Base-by-base conservation (phyloP, 2,329 filamentous ascomycete genomes). In the Diaporthe amygdali region DNA sequence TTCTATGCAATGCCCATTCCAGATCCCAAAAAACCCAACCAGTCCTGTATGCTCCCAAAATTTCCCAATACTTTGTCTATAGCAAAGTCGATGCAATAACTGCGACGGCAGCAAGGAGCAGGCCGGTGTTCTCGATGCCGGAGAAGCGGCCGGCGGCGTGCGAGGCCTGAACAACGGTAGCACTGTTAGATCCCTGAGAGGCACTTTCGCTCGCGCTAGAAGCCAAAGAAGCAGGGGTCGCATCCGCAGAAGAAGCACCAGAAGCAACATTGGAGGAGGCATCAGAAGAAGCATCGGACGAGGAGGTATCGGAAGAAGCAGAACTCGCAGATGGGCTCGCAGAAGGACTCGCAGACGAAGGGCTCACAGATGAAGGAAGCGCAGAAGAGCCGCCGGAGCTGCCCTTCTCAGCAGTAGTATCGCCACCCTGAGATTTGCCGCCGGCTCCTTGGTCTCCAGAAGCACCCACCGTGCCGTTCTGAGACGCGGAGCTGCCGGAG, bases 111-210 rank as follows among this genome's bases (percentile, higher is more conserved):
- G 59, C 59, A 17, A 64, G 59, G 8, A 49, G 44, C 59, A 64
- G 44, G 44, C 59, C 59, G 59, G 59, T 64, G 44, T 25, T 64
- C 44, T 30, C 59, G 37, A 39, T 15, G n/a, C 22, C 32, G 30
- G 59, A 64, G 59, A 14, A 5, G n/a, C 44, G 59, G 59, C 27
- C 59, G 8, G 41, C 59, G 14, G 25, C 47, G 59, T 44, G 47
- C 59, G 59, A 64, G 34, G 27, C 59, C 59, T 64, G 59, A 22
- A 64, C 17, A n/a, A 64, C 37, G 44, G 44, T 30, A 15, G 59
- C 44, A 64, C 44, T 49, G 59, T 64, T 64, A 64, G 59, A 64
- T 49, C 59, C 59, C 41, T 64, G 59, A 32, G 59, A 49, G 30
- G 59, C 59, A 64, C 44, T 64, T n/a, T 64, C 30, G 30, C 41